Percentiles rank a stretch among this genome's conserved stretches.
These are phyloP conservation scores for Xylaria curta DNA, from an alignment of 495 filamentous ascomycete species.

Conservation along the genomic window DNA sequence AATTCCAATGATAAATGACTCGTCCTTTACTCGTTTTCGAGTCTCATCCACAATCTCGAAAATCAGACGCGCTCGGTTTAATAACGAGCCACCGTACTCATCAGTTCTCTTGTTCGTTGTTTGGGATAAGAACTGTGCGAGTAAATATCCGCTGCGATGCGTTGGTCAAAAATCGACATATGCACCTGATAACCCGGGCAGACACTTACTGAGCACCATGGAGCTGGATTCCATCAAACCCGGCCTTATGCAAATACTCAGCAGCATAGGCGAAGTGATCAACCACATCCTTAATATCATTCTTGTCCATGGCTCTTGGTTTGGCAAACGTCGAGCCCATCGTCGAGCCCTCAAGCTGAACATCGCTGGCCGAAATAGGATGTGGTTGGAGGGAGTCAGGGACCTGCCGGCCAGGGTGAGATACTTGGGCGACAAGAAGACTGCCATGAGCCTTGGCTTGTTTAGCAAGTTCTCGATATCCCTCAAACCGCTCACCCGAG, in stretches of 20 bases:
- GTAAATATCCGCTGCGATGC: slow-evolving; percentile 60
- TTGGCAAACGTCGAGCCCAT: slow-evolving; percentile 32
- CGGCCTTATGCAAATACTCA: slow-evolving; percentile 62
- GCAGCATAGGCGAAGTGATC: slow-evolving; percentile 62
- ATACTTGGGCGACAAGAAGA: slow-evolving; percentile 64
- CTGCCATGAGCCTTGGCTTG: slow-evolving; percentile 60
- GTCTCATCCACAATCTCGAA: slow-evolving; percentile 59
- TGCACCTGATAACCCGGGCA: neutral
- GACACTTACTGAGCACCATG: slow-evolving; percentile 54
- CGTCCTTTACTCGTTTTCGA: slow-evolving; percentile 48
- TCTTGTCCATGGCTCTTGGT: slow-evolving; percentile 49
- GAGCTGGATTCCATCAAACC: slow-evolving; percentile 65
- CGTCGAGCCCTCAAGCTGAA: slow-evolving; percentile 54
- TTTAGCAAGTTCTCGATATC: slow-evolving; percentile 58
- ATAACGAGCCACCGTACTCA: slow-evolving; percentile 64
- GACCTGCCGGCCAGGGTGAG: slow-evolving; percentile 69
- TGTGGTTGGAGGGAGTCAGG: slow-evolving; percentile 54
- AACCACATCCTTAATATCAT: slow-evolving; percentile 57
- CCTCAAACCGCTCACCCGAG: slow-evolving; percentile 62
- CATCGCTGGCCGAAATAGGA: slow-evolving; percentile 64
- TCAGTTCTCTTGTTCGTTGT: slow-evolving; percentile 67
- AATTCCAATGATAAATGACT: slow-evolving; percentile 63
- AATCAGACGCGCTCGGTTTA: slow-evolving; percentile 63
- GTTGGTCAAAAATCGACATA: neutral
- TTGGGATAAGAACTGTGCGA: slow-evolving; percentile 68